These are phyloP conservation scores for Rosellinia necatrix DNA, from an alignment of 2,329 filamentous ascomycete genomes.

Conservation along the genomic window DNA sequence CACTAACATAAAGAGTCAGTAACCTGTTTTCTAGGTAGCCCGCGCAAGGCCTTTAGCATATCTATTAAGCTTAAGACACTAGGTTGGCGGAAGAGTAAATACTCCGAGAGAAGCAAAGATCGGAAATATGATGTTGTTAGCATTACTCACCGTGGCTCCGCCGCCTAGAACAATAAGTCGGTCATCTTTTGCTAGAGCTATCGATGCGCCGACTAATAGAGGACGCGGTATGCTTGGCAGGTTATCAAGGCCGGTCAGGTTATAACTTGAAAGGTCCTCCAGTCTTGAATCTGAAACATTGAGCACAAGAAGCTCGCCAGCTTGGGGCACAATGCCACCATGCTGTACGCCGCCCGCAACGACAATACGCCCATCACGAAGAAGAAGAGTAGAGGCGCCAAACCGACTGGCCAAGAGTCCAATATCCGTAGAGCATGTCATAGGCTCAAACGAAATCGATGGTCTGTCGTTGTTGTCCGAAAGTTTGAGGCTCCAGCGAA, in stretches of 20 bases:
- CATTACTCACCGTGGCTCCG: slow-evolving; percentile 63
- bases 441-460: slow-evolving; percentile 38
- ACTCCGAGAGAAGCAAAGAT: not conserved
- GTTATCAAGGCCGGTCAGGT: not conserved
- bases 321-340: slow-evolving; percentile 47
- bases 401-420: slow-evolving; percentile 43
- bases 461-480: slow-evolving; percentile 34
- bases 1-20: slow-evolving; percentile 48
- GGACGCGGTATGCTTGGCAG: slow-evolving; percentile 50
- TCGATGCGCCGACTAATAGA: slow-evolving; percentile 72
- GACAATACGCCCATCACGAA: slow-evolving; percentile 35
- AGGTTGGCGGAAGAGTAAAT: not conserved
- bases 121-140: not conserved
- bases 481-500: slow-evolving; percentile 63
- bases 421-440: slow-evolving; percentile 19
- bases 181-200: slow-evolving; percentile 50
- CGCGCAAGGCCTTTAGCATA: not conserved
- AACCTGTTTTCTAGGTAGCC: not conserved
- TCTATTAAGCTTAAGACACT: not conserved
- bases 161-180: slow-evolving; percentile 72
- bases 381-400: slow-evolving; percentile 46
- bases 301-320: slow-evolving; percentile 58
- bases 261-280: slow-evolving; percentile 34
- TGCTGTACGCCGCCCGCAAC: slow-evolving; percentile 52
- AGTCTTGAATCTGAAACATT: slow-evolving; percentile 39